Percentiles rank a stretch among this genome's conserved stretches.
These are phyloP conservation scores for Coccomyxa sp. DNA, from an alignment of 139 green algal genomes.

Conservation along the genomic window DNA sequence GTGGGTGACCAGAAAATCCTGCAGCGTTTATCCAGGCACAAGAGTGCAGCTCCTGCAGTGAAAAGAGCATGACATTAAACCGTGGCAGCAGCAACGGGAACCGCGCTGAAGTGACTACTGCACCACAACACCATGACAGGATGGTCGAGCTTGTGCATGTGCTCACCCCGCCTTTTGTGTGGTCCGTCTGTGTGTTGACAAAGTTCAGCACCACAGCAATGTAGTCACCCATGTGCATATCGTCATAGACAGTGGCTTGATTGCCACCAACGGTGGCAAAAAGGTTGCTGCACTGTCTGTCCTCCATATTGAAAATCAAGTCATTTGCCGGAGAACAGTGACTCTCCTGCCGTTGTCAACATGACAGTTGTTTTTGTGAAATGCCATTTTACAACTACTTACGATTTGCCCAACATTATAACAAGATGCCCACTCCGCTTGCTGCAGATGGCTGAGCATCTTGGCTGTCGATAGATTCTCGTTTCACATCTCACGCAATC, in stretches of 20 bases:
- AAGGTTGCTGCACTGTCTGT: slow-evolving; percentile 31
- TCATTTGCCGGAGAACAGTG: slow-evolving; percentile 36
- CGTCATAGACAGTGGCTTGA: slow-evolving; percentile 69
- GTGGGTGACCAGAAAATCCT: slow-evolving; percentile 23
- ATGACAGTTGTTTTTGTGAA: background rate
- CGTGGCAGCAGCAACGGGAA: background rate
- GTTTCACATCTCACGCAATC: background rate
- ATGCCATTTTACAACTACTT: background rate
- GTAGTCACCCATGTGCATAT: slow-evolving; percentile 61
- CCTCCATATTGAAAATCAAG: slow-evolving; percentile 37
- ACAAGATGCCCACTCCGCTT: background rate
- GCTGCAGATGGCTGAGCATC: no score
- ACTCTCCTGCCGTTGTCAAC: slow-evolving; percentile 38
- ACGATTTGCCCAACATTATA: background rate
- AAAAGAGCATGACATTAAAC: background rate
- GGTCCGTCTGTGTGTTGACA: slow-evolving; percentile 32
- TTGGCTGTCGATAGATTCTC: background rate
- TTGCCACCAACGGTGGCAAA: slow-evolving; percentile 55
- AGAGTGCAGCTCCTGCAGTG: slow-evolving; percentile 34
- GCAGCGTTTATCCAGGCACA: slow-evolving; percentile 39
- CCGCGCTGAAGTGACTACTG: background rate
- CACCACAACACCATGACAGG: background rate
- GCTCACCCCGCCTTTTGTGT: slow-evolving; percentile 34
- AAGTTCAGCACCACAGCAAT: slow-evolving; percentile 62
- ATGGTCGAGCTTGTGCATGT: background rate